Evolutionary conservation across 805 yeast species (phyloP), one percentile per base, ranked within the genome.

Genomic region (Wickerhamomyces ciferrii): DNA sequence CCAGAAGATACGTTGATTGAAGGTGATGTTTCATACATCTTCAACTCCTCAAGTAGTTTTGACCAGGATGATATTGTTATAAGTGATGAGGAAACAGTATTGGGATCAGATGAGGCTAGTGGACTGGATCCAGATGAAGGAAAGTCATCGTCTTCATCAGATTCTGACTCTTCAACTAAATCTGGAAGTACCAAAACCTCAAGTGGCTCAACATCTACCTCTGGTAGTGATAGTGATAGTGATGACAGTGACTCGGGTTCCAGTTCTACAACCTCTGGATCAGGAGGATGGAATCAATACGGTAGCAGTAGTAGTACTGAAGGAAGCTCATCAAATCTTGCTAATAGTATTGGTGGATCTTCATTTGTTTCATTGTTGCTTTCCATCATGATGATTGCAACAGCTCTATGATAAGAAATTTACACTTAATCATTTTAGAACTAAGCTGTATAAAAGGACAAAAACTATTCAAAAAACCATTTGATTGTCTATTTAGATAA

Each of bases 81-180:
- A 57, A 78, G 90, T 19, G 79, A 84, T 59, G 78, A 80, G 42
- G 69, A 70, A 55, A 78, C 90, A 5, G 67, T 75, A 57, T 67
- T 90, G 49, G 85, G 79, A 15, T 72, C 78, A 38, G 58, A 63
- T n/a, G 81, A 75, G 27, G 86, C 82, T 29, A 70, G 82, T 27
- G 97, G 97, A 11, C 68, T 79, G 42, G 75, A 87, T 55, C 80
- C 82, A 17, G 70, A 74, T 43, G 55, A 52, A n/a, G 60, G 53
- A 2, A 51, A 51, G 20, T 46, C 51, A 3, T 43, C 52, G 2
- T 47, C 60, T 8, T 47, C 60, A 2, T 46, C 55, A 14, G 39
- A 50, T 6, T 47, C 56, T 15, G 29, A 51, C 7, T 29, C 43
- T 6, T 36, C 46, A 3, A 21, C 45, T 6, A 39, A 50, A 10